Evolutionary conservation across 2,329 filamentous ascomycete genomes (phyloP), one percentile per base, ranked within the genome.

Genomic region (Fusarium burgessii): DNA sequence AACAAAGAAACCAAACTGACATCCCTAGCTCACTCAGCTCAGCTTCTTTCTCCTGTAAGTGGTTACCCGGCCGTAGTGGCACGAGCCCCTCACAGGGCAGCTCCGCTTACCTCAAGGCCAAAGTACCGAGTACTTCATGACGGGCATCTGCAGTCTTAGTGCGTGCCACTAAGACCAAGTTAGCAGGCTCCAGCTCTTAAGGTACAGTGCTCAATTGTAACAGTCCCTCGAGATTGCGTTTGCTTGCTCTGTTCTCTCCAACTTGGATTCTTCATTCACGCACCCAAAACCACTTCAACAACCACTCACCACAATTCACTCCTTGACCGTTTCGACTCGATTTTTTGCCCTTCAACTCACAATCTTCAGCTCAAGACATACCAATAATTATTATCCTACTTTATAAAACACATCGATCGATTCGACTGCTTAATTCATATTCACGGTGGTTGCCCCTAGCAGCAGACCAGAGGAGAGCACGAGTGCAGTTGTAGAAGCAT

Each of bases 391-490:
- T 67, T 45, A 49, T 42, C 35, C 29, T 25, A 20, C 23, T 49
- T 51, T 35, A 17, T 33, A 49, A 33, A 49, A 27, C 45, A 35
- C 27, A 50, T 47, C 50, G 23, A 59, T 43, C 60, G 36, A 70
- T 57, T 66, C 41, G 36, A 54, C 47, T 20, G 35, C 35, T 47
- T 29, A 45, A 25, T 47, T 36, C 58, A 38, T 12, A 38, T 62
- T 50, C 51, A 52, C 57, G 52, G 60, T 27, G 49, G 69, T 71
- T 71, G 69, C 69, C 69, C 69, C 69, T 72, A 70, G 70, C 70
- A 72, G 66, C 70, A 61, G 64, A 73, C 36, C 56, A 62, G 49
- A 62, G 62, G 58, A 58, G 64, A 67, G 52, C 62, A 62, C 49
- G 62, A 67, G 67, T 71, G 56, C 56, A 42, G 45, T 46, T 23